A percentile compares a stretch with the other conserved stretches of the same genome.
These are phyloP conservation scores for Draba incana DNA, from an alignment of 345 rosid genomes.

Conservation along the genomic window DNA sequence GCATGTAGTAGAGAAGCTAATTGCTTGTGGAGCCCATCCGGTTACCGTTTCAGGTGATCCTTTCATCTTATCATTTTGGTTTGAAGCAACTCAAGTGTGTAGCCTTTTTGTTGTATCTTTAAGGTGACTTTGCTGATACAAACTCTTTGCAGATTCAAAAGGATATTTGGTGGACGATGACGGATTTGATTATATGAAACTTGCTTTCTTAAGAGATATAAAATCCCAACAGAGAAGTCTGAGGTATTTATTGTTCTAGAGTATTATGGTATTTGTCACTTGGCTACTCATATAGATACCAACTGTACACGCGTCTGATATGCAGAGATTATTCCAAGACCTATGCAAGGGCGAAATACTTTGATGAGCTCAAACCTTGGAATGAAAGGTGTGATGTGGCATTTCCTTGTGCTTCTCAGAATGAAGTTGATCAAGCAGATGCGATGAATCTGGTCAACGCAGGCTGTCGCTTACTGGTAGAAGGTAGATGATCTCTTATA, in stretches of 20 bases:
- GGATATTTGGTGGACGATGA: conserved; percentile 98
- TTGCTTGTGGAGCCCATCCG: conserved; percentile 94
- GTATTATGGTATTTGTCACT: conserved; percentile 21
- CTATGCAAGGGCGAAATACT: conserved; percentile 95
- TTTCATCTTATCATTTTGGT: conserved; percentile 6
- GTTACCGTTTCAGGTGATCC: conserved; percentile 81
- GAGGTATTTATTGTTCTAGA: conserved; percentile 50
- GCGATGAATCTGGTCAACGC: conserved; percentile 89
- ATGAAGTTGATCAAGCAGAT: conserved; percentile 95
- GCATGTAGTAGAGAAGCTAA: conserved; percentile 98
- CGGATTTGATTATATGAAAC: conserved; percentile 95
- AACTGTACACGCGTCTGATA: conserved; percentile 28
- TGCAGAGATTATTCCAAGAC: conserved; percentile 98
- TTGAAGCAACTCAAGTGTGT: background rate
- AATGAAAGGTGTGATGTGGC: conserved; percentile 93
- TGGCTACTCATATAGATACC: background rate
- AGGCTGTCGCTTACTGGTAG: conserved; percentile 86
- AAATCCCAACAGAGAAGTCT: conserved; percentile 95
- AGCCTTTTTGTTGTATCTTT: conserved; percentile 12
- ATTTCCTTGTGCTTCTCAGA: conserved; percentile 92
- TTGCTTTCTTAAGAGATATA: conserved; percentile 91
- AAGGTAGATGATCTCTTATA: conserved; percentile 59
- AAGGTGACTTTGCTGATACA: conserved; percentile 29
- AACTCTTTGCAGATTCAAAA: conserved; percentile 68
- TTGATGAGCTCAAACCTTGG: conserved; percentile 98